Percentiles rank a stretch among this genome's conserved stretches.
phyloP scores from a whole-genome alignment of 495 filamentous ascomycete species.

The Aspergillus incahuasiensis region DNA sequence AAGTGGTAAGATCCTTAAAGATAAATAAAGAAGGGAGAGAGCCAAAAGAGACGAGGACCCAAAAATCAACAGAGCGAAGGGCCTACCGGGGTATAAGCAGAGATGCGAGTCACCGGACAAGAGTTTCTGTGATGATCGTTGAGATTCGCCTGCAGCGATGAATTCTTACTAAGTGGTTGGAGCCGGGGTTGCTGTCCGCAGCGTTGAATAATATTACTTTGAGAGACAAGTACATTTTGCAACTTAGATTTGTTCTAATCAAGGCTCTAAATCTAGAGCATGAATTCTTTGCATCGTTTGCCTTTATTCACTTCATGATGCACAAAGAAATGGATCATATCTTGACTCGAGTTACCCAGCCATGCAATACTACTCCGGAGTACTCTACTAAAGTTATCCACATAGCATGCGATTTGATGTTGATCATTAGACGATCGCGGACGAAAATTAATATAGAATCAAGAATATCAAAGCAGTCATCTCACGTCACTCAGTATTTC shows the following conservation, averaged over 20 bases:
- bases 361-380: constrained; percentile 20
- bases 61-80: constrained; percentile 2
- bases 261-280: neutral
- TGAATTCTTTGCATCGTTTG: neutral
- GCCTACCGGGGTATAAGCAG: constrained; percentile 2
- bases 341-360: constrained; percentile 3
- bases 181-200: neutral
- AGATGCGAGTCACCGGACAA: constrained; percentile 9
- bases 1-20: neutral
- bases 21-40: neutral
- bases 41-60: constrained; percentile 7
- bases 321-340: neutral
- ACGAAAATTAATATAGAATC: constrained; percentile 3
- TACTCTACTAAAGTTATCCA: constrained; percentile 24
- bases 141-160: constrained; percentile 26
- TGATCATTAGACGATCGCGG: neutral
- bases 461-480: constrained; percentile 3
- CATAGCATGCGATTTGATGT: neutral
- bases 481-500: constrained; percentile 20
- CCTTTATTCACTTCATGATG: neutral
- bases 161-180: constrained; percentile 15
- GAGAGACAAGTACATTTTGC: too few species aligned
- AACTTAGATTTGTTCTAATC: too few species aligned
- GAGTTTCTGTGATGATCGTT: constrained; percentile 33
- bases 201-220: neutral